Evolutionary conservation across 306 rosid genomes (phyloP).

Genomic region (Medicago lupulina): DNA sequence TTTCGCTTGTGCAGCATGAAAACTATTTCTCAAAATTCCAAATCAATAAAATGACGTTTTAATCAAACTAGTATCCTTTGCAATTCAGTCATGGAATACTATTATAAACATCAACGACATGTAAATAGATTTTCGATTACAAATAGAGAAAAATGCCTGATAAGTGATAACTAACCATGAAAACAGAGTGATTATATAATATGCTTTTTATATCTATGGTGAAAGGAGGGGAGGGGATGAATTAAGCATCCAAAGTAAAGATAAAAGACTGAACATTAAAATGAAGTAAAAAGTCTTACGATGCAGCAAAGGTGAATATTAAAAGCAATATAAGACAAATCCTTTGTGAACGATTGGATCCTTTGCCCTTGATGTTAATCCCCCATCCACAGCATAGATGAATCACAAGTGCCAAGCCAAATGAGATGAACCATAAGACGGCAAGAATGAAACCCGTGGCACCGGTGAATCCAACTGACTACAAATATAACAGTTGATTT

Average conservation of each 20-base stretch:
- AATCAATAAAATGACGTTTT: background rate
- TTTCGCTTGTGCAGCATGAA: conserved; percentile 14
- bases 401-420: conserved; percentile 74
- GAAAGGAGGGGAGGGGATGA: conserved; percentile 8
- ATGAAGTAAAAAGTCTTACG: conserved; percentile 59
- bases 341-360: conserved; percentile 69
- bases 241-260: conserved; percentile 13
- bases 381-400: conserved; percentile 93
- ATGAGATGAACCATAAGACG: conserved; percentile 78
- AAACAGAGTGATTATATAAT: background rate
- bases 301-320: conserved; percentile 76
- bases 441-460: conserved; percentile 84
- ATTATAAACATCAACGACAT: conserved; percentile 9
- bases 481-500: conserved; percentile 38
- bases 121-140: background rate
- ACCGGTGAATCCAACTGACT: conserved; percentile 99
- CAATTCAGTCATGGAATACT: conserved; percentile 1
- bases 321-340: conserved; percentile 77
- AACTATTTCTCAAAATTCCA: conserved; percentile 24
- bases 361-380: conserved; percentile 67
- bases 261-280: conserved; percentile 1
- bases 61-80: conserved; percentile 9
- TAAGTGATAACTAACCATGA: background rate
- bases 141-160: background rate
- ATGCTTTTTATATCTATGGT: background rate